Evolutionary conservation across 1,284 basidiomycete genomes (phyloP), one percentile per base, ranked within the genome.

Genomic region (Naganishia sp.): DNA sequence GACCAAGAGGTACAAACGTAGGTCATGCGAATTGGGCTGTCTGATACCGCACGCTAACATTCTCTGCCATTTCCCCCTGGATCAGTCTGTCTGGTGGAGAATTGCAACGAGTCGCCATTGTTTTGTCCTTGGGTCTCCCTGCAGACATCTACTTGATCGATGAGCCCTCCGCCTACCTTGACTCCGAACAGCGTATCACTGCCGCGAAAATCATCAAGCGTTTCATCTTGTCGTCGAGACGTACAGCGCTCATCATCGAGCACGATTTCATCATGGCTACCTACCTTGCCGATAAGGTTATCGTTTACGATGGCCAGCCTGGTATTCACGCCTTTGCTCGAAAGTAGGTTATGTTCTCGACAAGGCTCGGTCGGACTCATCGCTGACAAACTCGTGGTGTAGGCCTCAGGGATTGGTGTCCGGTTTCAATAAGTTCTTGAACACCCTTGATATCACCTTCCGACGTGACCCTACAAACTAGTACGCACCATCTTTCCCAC

Each of bases 181-280:
- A 98, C 79, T 96, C 94, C 43, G 94, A 98, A 79, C 94, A 98
- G 79, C 94, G 94, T 88, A 97, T 98, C 78, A 90, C 93, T 71
- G 91, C 94, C 7, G 89, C 89, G 77, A 94, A 95, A 42, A 56
- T 97, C 75, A 97, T 98, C 83, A 98, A 98, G 81, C 87, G 93
- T 66, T 96, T 94, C 80, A 90, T 97, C 75, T 86, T 98, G 54
- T 88, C 93, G 73, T 86, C 92, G 16, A 95, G 96, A 84, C 93
- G 94, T 82, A 96, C 94, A 0, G 94, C 94, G 0, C 96, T 98
- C 79, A 85, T 97, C 73, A 95, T 96, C 75, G 94, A 96, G 84
- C 94, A 96, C 86, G 94, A 97, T 83, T 96, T 96, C 80, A 79
- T 78, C 72, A 79, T 80, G 80, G 92, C 94, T 4, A 95, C 94